A percentile compares a stretch with the other conserved stretches of the same genome.
phyloP scores from a whole-genome alignment of 345 rosid genomes.

The Camelina sativa region DNA sequence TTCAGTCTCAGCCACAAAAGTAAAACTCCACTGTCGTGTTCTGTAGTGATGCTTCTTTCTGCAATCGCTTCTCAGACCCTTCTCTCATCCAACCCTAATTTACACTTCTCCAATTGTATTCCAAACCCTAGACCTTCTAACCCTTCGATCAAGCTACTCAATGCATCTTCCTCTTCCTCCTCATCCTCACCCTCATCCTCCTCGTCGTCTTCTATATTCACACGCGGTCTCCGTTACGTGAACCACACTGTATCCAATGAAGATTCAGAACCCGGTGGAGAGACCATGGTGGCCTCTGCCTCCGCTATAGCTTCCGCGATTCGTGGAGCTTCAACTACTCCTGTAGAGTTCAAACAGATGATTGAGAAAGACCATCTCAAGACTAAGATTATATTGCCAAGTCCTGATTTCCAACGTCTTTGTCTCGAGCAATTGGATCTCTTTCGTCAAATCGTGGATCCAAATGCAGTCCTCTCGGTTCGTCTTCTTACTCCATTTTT shows the following conservation, averaged over 20 bases:
- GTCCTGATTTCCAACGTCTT: slow-evolving; percentile 80
- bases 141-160: slow-evolving; percentile 46
- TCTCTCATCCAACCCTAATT: slow-evolving; percentile 39
- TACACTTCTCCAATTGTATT: slow-evolving; percentile 36
- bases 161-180: slow-evolving; percentile 44
- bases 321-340: slow-evolving; percentile 63
- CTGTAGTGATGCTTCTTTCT: slow-evolving; percentile 63
- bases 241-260: slow-evolving; percentile 49
- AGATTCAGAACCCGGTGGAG: slow-evolving; percentile 38
- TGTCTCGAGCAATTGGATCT: slow-evolving; percentile 81
- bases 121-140: slow-evolving; percentile 36
- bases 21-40: slow-evolving; percentile 22
- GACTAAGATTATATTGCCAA: slow-evolving; percentile 68
- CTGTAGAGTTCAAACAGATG: slow-evolving; percentile 72
- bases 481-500: slow-evolving; percentile 22
- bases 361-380: slow-evolving; percentile 60
- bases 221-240: slow-evolving; percentile 55
- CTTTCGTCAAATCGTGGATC: slow-evolving; percentile 75
- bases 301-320: slow-evolving; percentile 80
- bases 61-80: slow-evolving; percentile 49
- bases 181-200: slow-evolving; percentile 33
- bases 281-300: slow-evolving; percentile 62
- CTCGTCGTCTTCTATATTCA: slow-evolving; percentile 39
- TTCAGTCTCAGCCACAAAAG: slow-evolving; percentile 44
- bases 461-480: slow-evolving; percentile 76